Percentiles rank a stretch among this genome's conserved stretches.
These are phyloP conservation scores for Puccinia coronata DNA, from an alignment of 1,284 basidiomycete species.

Conservation along the genomic window DNA sequence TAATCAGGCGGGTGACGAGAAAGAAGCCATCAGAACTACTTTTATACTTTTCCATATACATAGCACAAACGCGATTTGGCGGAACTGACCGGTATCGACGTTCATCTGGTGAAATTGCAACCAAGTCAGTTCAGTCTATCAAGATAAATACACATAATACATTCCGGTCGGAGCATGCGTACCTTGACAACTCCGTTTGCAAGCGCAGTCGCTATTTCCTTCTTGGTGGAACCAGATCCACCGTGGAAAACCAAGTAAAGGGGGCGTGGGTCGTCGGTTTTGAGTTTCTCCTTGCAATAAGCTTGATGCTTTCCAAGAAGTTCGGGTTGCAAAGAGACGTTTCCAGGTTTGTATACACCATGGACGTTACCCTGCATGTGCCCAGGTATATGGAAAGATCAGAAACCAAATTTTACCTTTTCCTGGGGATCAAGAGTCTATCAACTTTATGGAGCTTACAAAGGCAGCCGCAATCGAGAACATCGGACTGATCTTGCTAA, in stretches of 20 bases:
- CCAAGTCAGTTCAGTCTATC: not conserved
- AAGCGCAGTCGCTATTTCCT: slow-evolving; percentile 93
- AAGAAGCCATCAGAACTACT: not conserved
- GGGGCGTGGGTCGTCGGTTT: slow-evolving; percentile 71
- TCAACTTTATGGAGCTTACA: slow-evolving; percentile 50
- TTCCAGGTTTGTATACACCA: slow-evolving; percentile 89
- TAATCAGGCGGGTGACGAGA: slow-evolving; percentile 50
- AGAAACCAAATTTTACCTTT: not conserved
- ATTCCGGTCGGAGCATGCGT: slow-evolving; percentile 70
- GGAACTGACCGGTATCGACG: slow-evolving; percentile 47
- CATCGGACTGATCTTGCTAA: slow-evolving; percentile 83
- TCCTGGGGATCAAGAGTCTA: not conserved
- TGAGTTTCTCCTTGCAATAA: slow-evolving; percentile 72
- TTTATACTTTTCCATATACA: not conserved
- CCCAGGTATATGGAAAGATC: not conserved
- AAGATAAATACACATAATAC: not conserved
- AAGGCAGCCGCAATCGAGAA: slow-evolving; percentile 97
- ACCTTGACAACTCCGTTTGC: slow-evolving; percentile 92
- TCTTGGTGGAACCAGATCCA: slow-evolving; percentile 94
- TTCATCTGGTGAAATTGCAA: slow-evolving; percentile 33
- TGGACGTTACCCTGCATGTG: slow-evolving; percentile 75
- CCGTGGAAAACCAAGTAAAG: slow-evolving; percentile 99
- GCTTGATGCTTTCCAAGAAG: slow-evolving; percentile 89
- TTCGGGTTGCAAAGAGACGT: slow-evolving; percentile 88
- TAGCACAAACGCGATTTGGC: not conserved